Evolutionary conservation across 345 rosid species (phyloP), one percentile per base, ranked within the genome.

Genomic region (Populus tremula): DNA sequence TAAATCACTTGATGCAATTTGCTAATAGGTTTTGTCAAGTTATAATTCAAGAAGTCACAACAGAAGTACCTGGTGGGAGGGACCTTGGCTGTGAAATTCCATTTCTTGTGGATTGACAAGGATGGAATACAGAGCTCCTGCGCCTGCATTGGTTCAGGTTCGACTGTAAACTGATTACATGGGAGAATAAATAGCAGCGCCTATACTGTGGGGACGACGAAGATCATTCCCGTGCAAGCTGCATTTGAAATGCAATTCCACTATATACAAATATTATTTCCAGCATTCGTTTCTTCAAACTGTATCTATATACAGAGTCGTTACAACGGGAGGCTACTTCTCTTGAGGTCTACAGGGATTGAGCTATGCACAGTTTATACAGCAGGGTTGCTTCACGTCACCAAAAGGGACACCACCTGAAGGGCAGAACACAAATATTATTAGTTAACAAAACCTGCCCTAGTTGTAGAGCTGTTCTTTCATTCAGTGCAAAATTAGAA

Each of bases 391-490:
- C 25, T n/a, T 67, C 20, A 6, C 29, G 83, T 63, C 87, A 94
- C 98, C 98, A 94, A 84, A 94, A 94, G 17, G 98, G 97, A 68
- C 98, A 94, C 98, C 98, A 94, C 93, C 98, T 92, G 87, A 76
- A 76, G 54, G 23, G 10, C 2, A 62, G 64, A 54, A 10, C 1
- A 18, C 27, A 69, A 5, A 7, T 21, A 43, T 33, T 33, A 56
- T 74, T 18, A 61, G 75, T 33, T 65, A 13, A 33, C 66, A 65
- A 47, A 63, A 25, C 16, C 20, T 21, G 18, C 45, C 35, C 5
- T 14, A 33, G 7, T 18, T 2, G 6, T 1, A 47, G 50, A 20
- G 1, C 36, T 33, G 36, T 20, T 53, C 59, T 53, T 53, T 6
- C 59, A 6, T 5, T 53, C 59, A 53, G 59, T 53, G 61, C 27